Evolutionary conservation across 169 alveolate genomes (phyloP), one percentile per base, ranked within the genome.

Genomic region (Plasmodium blacklocki): DNA sequence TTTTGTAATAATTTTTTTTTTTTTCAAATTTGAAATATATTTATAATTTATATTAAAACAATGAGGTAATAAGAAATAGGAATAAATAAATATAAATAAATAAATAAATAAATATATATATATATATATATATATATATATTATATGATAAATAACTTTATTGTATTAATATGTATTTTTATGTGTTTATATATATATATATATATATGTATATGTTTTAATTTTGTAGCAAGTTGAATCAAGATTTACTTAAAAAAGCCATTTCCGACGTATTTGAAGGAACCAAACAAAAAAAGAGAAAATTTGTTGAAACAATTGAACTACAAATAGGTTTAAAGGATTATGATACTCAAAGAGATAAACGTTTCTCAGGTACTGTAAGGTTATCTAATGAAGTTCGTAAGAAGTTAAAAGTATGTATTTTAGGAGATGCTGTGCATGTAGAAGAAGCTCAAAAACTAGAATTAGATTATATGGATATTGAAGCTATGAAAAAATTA

Each of bases 331-430:
- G 95, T n/a, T 88, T 99, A 83, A 99, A 99, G 97, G 99, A 99
- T 92, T 98, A 98, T 93, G 99, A 99, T 94, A 98, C 99, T 52
- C 99, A 98, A 90, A 97, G 99, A 93, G 99, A 99, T 96, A 99
- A 99, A 96, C 99, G 99, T 96, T 99, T 99, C 97, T 95, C 99
- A 43, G 99, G 99, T 32, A 95, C 99, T 54, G 99, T 99, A 85
- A 97, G 97, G 92, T 97, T 99, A 66, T 99, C 99, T n/a, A 93
- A 97, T 95, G 96, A 97, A 66, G 99, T 99, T 50, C 97, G 99
- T 90, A 98, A 98, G 83, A 95, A 97, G 90, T 94, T 97, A 89
- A 98, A 97, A 96, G 97, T 98, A 80, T 98, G 99, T 93, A 98
- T 99, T 72, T 97, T 99, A 91, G 99, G 99, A 45, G 99, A 99